These are phyloP conservation scores for Melaleuca alternifolia DNA, from an alignment of 345 rosid species.

Conservation along the genomic window DNA sequence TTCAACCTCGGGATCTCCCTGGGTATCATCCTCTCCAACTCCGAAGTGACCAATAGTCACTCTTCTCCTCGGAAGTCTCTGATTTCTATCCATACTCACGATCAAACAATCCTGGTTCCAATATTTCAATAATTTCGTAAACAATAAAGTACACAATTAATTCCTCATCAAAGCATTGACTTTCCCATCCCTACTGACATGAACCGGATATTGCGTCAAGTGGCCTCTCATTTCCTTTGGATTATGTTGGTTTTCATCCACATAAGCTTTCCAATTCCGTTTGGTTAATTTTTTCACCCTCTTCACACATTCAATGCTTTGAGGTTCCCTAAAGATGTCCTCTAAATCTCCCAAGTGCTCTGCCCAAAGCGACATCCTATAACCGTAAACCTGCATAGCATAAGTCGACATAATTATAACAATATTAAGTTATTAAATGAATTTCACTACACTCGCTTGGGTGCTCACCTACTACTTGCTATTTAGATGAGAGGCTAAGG, in stretches of 20 bases:
- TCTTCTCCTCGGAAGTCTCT: too few species aligned
- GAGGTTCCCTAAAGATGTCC: slow-evolving; percentile 26
- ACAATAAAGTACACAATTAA: too few species aligned
- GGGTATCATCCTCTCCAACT: too few species aligned
- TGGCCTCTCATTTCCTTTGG: slow-evolving; percentile 47
- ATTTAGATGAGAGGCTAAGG: not conserved
- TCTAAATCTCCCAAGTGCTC: slow-evolving; percentile 33
- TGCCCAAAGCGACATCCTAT: slow-evolving; percentile 59
- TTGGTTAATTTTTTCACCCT: slow-evolving; percentile 23
- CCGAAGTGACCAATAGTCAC: too few species aligned
- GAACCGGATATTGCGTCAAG: slow-evolving; percentile 45
- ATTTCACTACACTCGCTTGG: fast-evolving
- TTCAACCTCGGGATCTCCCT: too few species aligned
- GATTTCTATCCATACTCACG: too few species aligned
- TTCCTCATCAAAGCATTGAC: slow-evolving; percentile 24
- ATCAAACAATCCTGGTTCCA: too few species aligned
- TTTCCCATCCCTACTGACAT: slow-evolving; percentile 27
- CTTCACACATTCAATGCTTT: slow-evolving; percentile 24
- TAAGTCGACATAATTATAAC: not conserved
- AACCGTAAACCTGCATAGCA: slow-evolving; percentile 48
- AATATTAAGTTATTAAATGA: not conserved
- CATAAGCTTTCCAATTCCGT: slow-evolving; percentile 43
- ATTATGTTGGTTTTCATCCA: slow-evolving; percentile 7
- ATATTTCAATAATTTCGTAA: too few species aligned
- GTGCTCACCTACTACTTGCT: not conserved